These are phyloP conservation scores for Physcia stellaris DNA, from an alignment of 495 filamentous ascomycete species.

Conservation along the genomic window DNA sequence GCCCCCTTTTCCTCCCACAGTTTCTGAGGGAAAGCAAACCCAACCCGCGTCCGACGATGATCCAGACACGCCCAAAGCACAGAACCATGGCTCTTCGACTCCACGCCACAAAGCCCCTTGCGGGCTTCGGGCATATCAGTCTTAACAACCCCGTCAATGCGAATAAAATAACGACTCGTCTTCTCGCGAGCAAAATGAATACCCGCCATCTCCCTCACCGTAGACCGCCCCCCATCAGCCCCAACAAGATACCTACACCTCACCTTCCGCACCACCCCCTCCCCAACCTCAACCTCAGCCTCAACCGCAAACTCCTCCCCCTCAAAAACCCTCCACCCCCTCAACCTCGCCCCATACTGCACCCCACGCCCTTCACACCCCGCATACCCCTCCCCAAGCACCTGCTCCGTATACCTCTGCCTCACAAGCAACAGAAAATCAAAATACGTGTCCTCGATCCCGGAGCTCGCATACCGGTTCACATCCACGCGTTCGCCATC, in stretches of 20 bases:
- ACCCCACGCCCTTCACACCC: too few species aligned
- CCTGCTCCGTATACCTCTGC: conserved; percentile 30
- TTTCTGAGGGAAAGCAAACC: conserved; percentile 38
- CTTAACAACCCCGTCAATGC: conserved; percentile 35
- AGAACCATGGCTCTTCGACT: conserved; percentile 36
- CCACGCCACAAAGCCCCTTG: conserved; percentile 28
- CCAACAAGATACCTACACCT: conserved; percentile 31
- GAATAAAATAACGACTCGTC: conserved; percentile 31
- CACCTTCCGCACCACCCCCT: too few species aligned
- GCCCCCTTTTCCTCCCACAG: conserved; percentile 26
- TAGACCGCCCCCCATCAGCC: conserved; percentile 32
- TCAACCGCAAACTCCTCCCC: too few species aligned
- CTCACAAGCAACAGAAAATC: conserved; percentile 28
- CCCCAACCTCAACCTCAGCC: too few species aligned
- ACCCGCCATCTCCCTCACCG: conserved; percentile 25
- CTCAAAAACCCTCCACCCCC: too few species aligned
- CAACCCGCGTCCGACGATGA: conserved; percentile 34
- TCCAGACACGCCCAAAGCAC: conserved; percentile 37
- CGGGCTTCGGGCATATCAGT: conserved; percentile 36
- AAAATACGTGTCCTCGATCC: conserved; percentile 28
- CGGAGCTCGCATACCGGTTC: conserved; percentile 19
- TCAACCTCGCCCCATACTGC: too few species aligned
- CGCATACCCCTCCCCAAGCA: conserved; percentile 20
- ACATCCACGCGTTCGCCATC: conserved; percentile 24
- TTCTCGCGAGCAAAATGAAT: conserved; percentile 32